phyloP scores from a whole-genome alignment of 1,284 basidiomycete species.

The Amylostereum areolatum region DNA sequence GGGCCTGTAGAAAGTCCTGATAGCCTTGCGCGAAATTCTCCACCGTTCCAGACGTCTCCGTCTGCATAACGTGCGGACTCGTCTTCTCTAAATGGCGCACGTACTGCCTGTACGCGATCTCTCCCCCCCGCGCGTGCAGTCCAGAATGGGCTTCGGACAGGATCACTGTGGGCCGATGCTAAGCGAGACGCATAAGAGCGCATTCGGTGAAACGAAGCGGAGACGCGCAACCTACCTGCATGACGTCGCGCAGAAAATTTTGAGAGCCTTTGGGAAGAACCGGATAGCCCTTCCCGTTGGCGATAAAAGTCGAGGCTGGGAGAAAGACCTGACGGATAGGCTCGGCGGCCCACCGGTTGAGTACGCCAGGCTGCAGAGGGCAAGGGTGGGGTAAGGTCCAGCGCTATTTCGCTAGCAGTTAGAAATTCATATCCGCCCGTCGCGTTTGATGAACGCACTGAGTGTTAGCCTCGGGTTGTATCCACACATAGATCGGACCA shows the following conservation, averaged over 20 bases:
- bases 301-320: conserved; percentile 87
- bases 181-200: background rate
- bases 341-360: conserved; percentile 89
- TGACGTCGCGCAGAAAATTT: conserved; percentile 80
- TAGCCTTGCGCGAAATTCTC: conserved; percentile 91
- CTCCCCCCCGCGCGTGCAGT: conserved; percentile 75
- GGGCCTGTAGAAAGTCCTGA: conserved; percentile 93
- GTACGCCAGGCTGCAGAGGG: conserved; percentile 67
- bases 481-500: conserved; percentile 83
- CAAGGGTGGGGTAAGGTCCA: conserved; percentile 86
- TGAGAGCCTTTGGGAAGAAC: conserved; percentile 93
- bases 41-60: conserved; percentile 60
- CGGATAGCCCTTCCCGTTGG: conserved; percentile 95
- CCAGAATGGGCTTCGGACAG: conserved; percentile 62
- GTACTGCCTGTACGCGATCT: conserved; percentile 88
- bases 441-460: conserved; percentile 59
- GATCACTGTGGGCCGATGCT: conserved; percentile 82
- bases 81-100: conserved; percentile 78
- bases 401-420: conserved; percentile 43
- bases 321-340: conserved; percentile 85
- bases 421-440: background rate
- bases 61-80: conserved; percentile 54
- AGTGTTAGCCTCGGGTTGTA: conserved; percentile 81
- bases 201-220: conserved; percentile 5
- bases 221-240: conserved; percentile 57